These are phyloP conservation scores for Penicillium sp. DNA, from an alignment of 2,329 filamentous ascomycete species.

Conservation along the genomic window DNA sequence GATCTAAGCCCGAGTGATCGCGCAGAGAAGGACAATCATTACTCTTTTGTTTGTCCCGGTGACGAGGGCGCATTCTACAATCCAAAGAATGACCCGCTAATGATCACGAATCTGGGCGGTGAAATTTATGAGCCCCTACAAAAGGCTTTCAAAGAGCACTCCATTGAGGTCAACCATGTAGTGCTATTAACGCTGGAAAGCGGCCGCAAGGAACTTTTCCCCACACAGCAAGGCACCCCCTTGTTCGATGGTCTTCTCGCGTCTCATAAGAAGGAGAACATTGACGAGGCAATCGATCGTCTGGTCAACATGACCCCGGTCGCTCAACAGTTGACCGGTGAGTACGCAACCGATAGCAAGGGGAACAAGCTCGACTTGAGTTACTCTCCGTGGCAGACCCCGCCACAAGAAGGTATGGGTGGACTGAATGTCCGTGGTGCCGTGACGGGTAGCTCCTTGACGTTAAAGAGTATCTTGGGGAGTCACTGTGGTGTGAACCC, in stretches of 20 bases:
- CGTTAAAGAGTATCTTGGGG: constrained; percentile 33
- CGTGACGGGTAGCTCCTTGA: constrained; percentile 33
- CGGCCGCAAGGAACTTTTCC: constrained; percentile 36
- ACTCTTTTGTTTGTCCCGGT: constrained; percentile 13
- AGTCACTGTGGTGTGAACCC: constrained; percentile 37
- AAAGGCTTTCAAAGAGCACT: constrained; percentile 22
- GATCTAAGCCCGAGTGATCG: constrained; percentile 13
- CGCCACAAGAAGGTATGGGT: constrained; percentile 20
- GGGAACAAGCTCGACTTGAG: constrained; percentile 19
- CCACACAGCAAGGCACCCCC: constrained; percentile 29
- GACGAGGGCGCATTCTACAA: constrained; percentile 24
- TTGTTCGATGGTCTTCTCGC: constrained; percentile 29
- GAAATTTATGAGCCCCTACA: constrained; percentile 26
- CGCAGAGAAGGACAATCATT: constrained; percentile 14
- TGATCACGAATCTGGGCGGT: constrained; percentile 31
- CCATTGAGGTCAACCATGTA: constrained; percentile 33
- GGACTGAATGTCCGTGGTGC: constrained; percentile 34
- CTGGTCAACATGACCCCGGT: constrained; percentile 25
- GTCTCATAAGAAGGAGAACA: constrained; percentile 19
- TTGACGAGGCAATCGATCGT: constrained; percentile 21
- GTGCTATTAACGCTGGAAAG: constrained; percentile 35
- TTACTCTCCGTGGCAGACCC: constrained; percentile 17
- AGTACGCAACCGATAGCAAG: constrained; percentile 27
- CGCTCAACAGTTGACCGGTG: constrained; percentile 32
- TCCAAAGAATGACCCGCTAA: constrained; percentile 30